Evolutionary conservation across 129 eudicot genomes (phyloP), one percentile per base, ranked within the genome.

Genomic region (Smallanthus sonchifolius): DNA sequence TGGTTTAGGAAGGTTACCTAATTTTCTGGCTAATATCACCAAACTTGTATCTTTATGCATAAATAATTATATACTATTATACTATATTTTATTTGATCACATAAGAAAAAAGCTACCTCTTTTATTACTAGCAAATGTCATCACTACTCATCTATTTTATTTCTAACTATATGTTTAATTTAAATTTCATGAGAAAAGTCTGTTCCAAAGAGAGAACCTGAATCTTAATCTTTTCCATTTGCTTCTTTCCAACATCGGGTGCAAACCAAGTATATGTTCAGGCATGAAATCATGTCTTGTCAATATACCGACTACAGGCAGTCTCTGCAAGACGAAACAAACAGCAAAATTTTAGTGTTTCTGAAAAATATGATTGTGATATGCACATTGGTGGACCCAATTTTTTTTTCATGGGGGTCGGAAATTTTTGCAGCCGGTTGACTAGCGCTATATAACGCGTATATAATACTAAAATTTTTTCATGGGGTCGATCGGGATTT

Each of bases 251-350:
- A 90, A 73, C 60, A 10, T 45, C 4, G 98, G 98, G 71, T 91
- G 89, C 83, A 91, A 78, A 72, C 84, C 88, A 70, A 90, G 74
- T 70, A 90, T 86, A 74, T 93, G 97, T 69, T 90, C 89, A 1
- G 98, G 92, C 97, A 90, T 88, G 83, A 93, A 93, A 78, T 93
- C 98, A 54, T 93, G 98, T 85, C 97, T 86, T 4, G 98, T 93
- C 79, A 93, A 82, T 83, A 93, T 88, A 24, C 98, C 98, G 69
- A 90, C 97, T 7, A 90, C 96, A 7, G 98, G 96, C 11, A 77
- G 76, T 80, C 88, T 75, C 98, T 93, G 96, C 87, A 80, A 16
- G 1, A 57, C 3, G 5, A 36, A 44, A 67, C 11, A 19, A 65
- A 6, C 13, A 9, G 2, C 19, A 52, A 15, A 40, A 34, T n/a